phyloP scores from a whole-genome alignment of 2,329 filamentous ascomycete species.

The Beauveria sp. region DNA sequence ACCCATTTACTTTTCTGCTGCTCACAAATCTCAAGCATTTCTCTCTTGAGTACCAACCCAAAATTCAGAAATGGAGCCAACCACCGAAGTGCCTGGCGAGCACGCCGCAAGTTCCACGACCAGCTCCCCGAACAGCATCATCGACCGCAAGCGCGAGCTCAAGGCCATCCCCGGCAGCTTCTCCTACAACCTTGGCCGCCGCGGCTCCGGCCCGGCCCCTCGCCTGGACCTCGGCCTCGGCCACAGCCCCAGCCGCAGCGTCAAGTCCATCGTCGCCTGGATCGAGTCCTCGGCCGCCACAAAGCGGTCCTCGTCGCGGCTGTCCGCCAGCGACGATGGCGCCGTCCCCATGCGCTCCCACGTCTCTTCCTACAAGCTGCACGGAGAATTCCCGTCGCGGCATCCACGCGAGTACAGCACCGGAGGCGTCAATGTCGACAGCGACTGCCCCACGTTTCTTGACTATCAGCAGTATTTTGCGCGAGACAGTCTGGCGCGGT shows the following conservation, averaged over 20 bases:
- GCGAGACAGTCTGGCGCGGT: conserved; percentile 22
- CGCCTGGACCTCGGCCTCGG: not conserved
- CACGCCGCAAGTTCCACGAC: not conserved
- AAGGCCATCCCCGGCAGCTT: conserved; percentile 21
- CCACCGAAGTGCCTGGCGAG: not conserved
- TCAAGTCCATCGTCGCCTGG: conserved; percentile 26
- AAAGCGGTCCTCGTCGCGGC: not conserved
- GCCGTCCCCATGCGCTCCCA: not conserved
- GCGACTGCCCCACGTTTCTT: conserved; percentile 25
- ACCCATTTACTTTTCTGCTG: not conserved
- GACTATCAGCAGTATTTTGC: conserved; percentile 26
- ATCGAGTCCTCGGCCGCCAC: conserved; percentile 18
- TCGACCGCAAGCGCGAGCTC: conserved; percentile 9
- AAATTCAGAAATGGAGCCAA: not conserved
- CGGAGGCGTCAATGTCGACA: conserved; percentile 17
- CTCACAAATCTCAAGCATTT: not conserved
- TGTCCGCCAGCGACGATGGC: not conserved
- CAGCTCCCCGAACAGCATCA: conserved; percentile 4
- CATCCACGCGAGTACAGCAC: not conserved
- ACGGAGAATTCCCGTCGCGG: not conserved
- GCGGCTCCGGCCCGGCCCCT: conserved; percentile 6
- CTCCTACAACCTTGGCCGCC: conserved; percentile 21
- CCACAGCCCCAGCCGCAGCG: conserved; percentile 16
- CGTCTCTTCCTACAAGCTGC: not conserved
- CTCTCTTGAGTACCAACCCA: not conserved